Evolutionary conservation across 176 grass and related monocot species (phyloP).

Genomic region (Triticum timopheevii): DNA sequence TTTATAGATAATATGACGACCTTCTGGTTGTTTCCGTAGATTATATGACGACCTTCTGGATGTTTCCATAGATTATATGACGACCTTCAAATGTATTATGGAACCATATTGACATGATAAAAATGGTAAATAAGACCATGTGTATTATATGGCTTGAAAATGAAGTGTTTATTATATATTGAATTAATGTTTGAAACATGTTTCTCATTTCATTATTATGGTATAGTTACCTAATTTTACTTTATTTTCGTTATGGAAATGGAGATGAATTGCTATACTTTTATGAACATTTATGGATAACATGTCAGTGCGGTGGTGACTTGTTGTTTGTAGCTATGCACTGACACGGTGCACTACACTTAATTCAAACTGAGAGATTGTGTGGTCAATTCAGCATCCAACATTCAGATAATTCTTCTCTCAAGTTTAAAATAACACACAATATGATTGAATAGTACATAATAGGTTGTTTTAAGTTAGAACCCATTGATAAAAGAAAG

Average conservation of each 20-base stretch:
- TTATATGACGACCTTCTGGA: slow-evolving; percentile 9
- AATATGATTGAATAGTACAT: slow-evolving; percentile 21
- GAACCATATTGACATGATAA: neutral
- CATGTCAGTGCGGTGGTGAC: neutral
- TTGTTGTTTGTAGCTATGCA: neutral
- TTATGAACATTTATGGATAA: neutral
- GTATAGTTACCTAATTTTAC: neutral
- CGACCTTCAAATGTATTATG: slow-evolving; percentile 24
- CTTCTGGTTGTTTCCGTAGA: neutral
- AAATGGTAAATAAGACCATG: slow-evolving; percentile 2
- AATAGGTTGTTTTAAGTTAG: slow-evolving; percentile 11
- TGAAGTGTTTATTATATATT: neutral
- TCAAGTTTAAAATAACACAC: neutral
- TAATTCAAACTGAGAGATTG: neutral
- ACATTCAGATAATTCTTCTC: neutral
- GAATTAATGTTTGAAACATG: neutral
- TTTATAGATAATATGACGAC: slow-evolving; percentile 13
- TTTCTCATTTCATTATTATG: neutral
- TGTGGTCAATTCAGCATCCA: neutral
- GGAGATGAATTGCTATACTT: neutral
- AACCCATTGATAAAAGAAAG: neutral
- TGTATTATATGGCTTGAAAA: neutral
- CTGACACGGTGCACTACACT: neutral
- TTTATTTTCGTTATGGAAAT: neutral
- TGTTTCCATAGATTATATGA: neutral